Evolutionary conservation across 306 rosid genomes (phyloP).

Genomic region (Inga oerstediana): DNA sequence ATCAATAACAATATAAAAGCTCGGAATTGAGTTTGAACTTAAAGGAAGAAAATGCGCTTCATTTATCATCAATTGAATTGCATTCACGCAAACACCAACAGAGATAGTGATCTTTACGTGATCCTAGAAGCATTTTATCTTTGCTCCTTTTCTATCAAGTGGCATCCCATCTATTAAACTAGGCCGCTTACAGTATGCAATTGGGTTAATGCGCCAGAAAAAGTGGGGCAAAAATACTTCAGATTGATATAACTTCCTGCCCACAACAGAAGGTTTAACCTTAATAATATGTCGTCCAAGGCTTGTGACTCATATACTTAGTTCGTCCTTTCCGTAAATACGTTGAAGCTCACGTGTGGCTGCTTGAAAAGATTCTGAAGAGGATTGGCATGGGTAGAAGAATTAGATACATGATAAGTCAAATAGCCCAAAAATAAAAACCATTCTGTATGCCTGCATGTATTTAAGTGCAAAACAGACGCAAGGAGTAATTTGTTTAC

Average conservation of each 20-base stretch:
- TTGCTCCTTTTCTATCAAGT: neutral
- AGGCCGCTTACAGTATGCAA: neutral
- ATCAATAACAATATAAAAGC: neutral
- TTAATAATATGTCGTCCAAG: neutral
- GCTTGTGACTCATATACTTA: neutral
- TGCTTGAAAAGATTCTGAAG: conserved; percentile 13
- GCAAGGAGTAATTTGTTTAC: neutral
- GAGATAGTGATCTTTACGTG: neutral
- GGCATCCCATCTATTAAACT: neutral
- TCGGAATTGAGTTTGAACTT: neutral
- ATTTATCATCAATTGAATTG: neutral
- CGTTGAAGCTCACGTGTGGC: conserved; percentile 13
- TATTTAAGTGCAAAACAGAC: neutral
- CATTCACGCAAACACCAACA: neutral
- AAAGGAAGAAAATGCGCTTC: neutral
- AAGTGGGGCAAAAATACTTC: neutral
- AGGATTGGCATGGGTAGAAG: neutral
- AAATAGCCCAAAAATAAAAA: neutral
- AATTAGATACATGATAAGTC: neutral
- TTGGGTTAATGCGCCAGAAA: neutral
- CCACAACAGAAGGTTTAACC: neutral
- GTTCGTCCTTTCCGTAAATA: conserved; percentile 6
- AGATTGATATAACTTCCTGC: neutral
- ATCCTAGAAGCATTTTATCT: too few species aligned
- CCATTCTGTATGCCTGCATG: neutral